A percentile compares a stretch with the other conserved stretches of the same genome.
These are phyloP conservation scores for Calonectria honghensis DNA, from an alignment of 2,329 filamentous ascomycete genomes.

Conservation along the genomic window DNA sequence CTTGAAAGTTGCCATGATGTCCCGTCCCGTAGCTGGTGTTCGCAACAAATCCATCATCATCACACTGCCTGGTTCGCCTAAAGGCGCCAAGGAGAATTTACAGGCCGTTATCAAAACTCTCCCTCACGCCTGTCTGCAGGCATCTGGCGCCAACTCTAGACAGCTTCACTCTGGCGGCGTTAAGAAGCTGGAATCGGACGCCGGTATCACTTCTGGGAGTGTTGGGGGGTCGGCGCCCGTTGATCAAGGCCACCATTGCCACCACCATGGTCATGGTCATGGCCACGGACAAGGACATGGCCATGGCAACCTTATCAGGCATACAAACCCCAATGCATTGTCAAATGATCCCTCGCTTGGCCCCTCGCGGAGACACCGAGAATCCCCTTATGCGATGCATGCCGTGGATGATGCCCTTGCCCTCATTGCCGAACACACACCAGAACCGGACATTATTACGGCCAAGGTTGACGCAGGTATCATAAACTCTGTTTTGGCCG, in stretches of 20 bases:
- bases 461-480: conserved; percentile 78
- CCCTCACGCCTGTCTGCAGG: conserved; percentile 95
- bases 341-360: conserved; percentile 78
- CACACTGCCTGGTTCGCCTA: conserved; percentile 94
- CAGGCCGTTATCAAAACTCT: conserved; percentile 91
- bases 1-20: conserved; percentile 92
- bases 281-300: conserved; percentile 72
- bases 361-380: conserved; percentile 83
- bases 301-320: conserved; percentile 81
- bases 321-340: conserved; percentile 78
- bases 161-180: conserved; percentile 86
- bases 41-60: conserved; percentile 88
- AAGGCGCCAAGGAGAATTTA: conserved; percentile 95
- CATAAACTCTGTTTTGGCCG: conserved; percentile 86
- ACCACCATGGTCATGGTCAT: conserved; percentile 68
- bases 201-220: conserved; percentile 71
- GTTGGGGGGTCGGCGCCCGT: conserved; percentile 59
- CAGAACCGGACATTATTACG: conserved; percentile 74
- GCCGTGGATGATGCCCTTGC: conserved; percentile 87
- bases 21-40: conserved; percentile 92
- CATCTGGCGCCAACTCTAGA: conserved; percentile 88
- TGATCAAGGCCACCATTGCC: conserved; percentile 67
- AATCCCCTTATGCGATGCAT: conserved; percentile 95
- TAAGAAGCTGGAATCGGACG: conserved; percentile 88
- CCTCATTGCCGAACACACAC: conserved; percentile 84